phyloP scores from a whole-genome alignment of 2,329 filamentous ascomycete species.

The Ambrosiella xylebori region DNA sequence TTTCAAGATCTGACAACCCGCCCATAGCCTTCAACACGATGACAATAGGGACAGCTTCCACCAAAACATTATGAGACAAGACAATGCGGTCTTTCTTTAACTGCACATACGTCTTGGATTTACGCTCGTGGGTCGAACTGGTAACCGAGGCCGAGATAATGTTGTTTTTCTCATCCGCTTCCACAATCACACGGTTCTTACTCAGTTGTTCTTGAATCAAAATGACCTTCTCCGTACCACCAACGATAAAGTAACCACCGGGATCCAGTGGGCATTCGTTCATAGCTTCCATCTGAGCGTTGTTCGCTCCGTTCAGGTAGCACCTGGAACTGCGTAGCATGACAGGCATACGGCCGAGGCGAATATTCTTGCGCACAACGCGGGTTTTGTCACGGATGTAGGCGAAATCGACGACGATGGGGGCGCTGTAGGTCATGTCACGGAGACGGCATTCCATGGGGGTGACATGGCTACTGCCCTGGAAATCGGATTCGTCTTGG shows the following conservation, averaged over 20 bases:
- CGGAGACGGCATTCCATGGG: conserved; percentile 92
- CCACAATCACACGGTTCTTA: conserved; percentile 97
- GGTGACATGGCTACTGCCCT: conserved; percentile 58
- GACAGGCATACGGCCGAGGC: conserved; percentile 80
- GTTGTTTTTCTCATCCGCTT: conserved; percentile 79
- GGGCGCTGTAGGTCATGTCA: conserved; percentile 95
- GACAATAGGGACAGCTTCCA: conserved; percentile 87
- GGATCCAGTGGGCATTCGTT: conserved; percentile 94
- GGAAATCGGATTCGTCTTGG: conserved; percentile 54
- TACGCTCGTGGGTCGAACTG: conserved; percentile 91
- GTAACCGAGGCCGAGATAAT: conserved; percentile 92
- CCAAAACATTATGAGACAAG: conserved; percentile 81
- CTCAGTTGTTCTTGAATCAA: conserved; percentile 95
- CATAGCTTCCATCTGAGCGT: conserved; percentile 75
- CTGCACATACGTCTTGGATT: conserved; percentile 92
- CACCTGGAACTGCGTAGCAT: conserved; percentile 97
- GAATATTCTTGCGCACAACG: conserved; percentile 57
- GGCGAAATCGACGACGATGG: conserved; percentile 80
- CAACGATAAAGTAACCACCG: conserved; percentile 94
- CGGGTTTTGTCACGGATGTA: conserved; percentile 69
- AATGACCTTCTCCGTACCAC: conserved; percentile 96
- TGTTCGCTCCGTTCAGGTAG: conserved; percentile 64
- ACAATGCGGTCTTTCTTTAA: conserved; percentile 85
- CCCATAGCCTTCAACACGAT: conserved; percentile 87
- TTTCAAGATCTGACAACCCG: conserved; percentile 86